Conservation (phyloP, 2,329 filamentous ascomycete genomes). For the Xylariaceae sp. region DNA sequence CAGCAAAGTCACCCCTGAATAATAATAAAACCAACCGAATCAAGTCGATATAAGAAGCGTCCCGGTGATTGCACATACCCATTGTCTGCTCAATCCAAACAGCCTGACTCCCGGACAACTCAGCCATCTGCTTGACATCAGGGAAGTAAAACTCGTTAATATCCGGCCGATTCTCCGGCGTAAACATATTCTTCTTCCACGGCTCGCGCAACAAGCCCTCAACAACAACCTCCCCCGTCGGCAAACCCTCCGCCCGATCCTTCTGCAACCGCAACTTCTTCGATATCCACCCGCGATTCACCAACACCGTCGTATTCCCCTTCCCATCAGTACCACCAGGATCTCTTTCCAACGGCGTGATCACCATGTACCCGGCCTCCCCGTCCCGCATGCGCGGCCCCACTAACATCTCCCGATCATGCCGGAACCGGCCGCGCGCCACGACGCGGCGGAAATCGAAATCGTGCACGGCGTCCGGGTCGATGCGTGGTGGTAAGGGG, state of each 20-base stretch:
- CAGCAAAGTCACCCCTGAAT: conserved; percentile 14
- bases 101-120: conserved; percentile 71
- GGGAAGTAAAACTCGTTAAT: conserved; percentile 90
- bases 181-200: conserved; percentile 98
- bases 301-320: conserved; percentile 58
- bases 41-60: not conserved
- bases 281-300: conserved; percentile 88
- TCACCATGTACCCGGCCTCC: conserved; percentile 81
- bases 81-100: conserved; percentile 97
- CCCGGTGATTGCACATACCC: conserved; percentile 50
- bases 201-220: conserved; percentile 83
- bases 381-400: conserved; percentile 86
- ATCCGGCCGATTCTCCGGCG: conserved; percentile 80
- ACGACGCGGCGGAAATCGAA: conserved; percentile 89
- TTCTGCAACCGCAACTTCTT: conserved; percentile 65
- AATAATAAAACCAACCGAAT: not conserved
- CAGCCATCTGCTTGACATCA: conserved; percentile 87
- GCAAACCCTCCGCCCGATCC: conserved; percentile 59
- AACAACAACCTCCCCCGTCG: conserved; percentile 65
- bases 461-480: conserved; percentile 73
- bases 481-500: conserved; percentile 76
- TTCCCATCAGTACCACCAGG: conserved; percentile 23
- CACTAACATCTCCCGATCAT: conserved; percentile 95
- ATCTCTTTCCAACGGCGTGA: conserved; percentile 80
- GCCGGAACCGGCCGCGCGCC: conserved; percentile 66